phyloP scores from a whole-genome alignment of 2,329 filamentous ascomycete genomes.

The Trichoderma koningiopsis region DNA sequence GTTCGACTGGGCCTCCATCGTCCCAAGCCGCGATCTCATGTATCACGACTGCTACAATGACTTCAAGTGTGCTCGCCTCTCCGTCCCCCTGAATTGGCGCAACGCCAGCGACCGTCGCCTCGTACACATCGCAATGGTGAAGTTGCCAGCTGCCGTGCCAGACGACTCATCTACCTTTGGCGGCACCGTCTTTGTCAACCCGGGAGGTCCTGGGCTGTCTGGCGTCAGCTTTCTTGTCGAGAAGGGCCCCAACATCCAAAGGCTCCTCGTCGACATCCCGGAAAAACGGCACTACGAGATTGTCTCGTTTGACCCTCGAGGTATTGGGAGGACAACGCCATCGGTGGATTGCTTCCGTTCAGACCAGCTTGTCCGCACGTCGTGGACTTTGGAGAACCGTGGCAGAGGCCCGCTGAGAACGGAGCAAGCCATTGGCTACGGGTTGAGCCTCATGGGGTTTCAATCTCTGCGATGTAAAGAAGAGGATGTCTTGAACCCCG shows the following conservation, averaged over 20 bases:
- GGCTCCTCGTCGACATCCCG: slow-evolving; percentile 30
- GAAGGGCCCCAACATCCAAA: slow-evolving; percentile 32
- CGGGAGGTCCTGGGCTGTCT: slow-evolving; percentile 48
- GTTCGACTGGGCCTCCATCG: slow-evolving; percentile 42
- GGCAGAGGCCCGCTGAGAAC: slow-evolving; percentile 34
- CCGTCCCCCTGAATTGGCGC: slow-evolving; percentile 47
- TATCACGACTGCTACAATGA: slow-evolving; percentile 44
- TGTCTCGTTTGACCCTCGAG: slow-evolving; percentile 48
- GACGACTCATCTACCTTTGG: slow-evolving; percentile 41
- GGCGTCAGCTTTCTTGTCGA: slow-evolving; percentile 37
- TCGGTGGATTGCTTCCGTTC: slow-evolving; percentile 41
- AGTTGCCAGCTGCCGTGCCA: slow-evolving; percentile 42
- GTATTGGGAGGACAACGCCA: slow-evolving; percentile 43
- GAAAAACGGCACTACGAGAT: slow-evolving; percentile 43
- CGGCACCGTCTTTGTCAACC: slow-evolving; percentile 47
- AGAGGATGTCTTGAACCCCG: slow-evolving; percentile 25
- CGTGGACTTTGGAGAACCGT: slow-evolving; percentile 35
- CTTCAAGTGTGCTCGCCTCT: slow-evolving; percentile 45
- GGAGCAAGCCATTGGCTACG: slow-evolving; percentile 9
- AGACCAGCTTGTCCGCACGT: slow-evolving; percentile 34
- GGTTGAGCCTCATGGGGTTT: slow-evolving; percentile 31
- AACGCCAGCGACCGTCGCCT: slow-evolving; percentile 31
- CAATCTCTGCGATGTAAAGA: slow-evolving; percentile 35
- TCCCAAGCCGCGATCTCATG: slow-evolving; percentile 39
- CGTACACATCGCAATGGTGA: slow-evolving; percentile 44